Base-by-base conservation (phyloP, 2,329 filamentous ascomycete genomes). In the Aspergillus sp. region DNA sequence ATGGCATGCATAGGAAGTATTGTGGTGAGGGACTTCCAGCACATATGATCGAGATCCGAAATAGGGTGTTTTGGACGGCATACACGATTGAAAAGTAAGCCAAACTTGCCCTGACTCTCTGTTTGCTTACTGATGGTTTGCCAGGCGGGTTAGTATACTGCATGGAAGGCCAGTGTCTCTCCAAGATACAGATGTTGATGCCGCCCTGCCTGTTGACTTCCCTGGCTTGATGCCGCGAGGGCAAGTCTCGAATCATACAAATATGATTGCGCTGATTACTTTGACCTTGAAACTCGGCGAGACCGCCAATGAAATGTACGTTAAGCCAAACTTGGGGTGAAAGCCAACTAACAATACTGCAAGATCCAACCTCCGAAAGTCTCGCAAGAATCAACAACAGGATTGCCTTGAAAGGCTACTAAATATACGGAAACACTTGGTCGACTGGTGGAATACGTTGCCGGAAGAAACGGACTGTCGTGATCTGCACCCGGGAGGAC, bases 1-100 rank as follows among this genome's bases (percentile, higher is more conserved):
- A 87, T 67, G 85, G 85, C 9, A 85, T 87, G 84, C 85, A 87
- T 65, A 77, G 85, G 53, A 81, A 77, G 57, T 83, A 82, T 60
- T 74, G 79, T 1, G 82, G 80, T 1, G 79, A 81, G 54, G 80
- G 77, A 0, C 75, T 85, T 11, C 81, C 83, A 31, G 73, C 80
- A 11, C 76, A 77, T 31, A 80, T 83, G 62, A 76, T 82, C 15
- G 84, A 86, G 74, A 81, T 80, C 3, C 77, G 84, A 19, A 85
- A 85, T 66, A 78, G 84, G 2, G 82, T 86, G 8, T 86, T 84
- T 77, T 86, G 84, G 84, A 85, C 83, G 4, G 79, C 80, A 0
- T 86, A 85, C 66, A 84, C 83, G 0, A 81, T 84, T 28, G 85
- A 87, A 65, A 84, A 83, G 82, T 84, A 71, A 51, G 74, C 19